These are phyloP conservation scores for Cephalotrichum gorgonifer DNA, from an alignment of 2,329 filamentous ascomycete genomes.

Conservation along the genomic window DNA sequence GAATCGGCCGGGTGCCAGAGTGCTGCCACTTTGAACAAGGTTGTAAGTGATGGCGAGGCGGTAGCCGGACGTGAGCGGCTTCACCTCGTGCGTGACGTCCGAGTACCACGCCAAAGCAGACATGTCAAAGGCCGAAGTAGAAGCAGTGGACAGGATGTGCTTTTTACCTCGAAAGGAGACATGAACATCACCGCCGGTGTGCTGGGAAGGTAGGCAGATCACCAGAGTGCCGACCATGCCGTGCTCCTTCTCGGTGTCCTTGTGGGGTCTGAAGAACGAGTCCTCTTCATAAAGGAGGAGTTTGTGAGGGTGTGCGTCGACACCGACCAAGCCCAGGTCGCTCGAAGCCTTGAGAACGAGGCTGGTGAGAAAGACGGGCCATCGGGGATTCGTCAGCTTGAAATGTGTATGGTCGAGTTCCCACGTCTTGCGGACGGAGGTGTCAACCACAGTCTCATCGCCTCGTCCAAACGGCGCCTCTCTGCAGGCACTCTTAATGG, in stretches of 20 bases:
- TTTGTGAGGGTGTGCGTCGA: conserved; percentile 30
- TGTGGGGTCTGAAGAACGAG: conserved; percentile 35
- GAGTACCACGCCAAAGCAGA: conserved; percentile 31
- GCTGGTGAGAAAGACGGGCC: conserved; percentile 15
- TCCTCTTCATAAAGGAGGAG: conserved; percentile 39
- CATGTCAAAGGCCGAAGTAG: conserved; percentile 8
- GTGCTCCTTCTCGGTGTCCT: conserved; percentile 33
- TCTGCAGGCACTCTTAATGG: neutral
- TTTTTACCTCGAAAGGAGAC: conserved; percentile 24
- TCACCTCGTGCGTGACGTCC: conserved; percentile 40
- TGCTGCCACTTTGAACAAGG: conserved; percentile 19
- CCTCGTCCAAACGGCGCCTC: conserved; percentile 27
- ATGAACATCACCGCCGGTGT: conserved; percentile 34
- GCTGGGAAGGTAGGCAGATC: conserved; percentile 34
- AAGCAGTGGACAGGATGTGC: conserved; percentile 17
- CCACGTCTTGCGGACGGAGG: conserved; percentile 28
- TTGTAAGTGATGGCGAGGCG: conserved; percentile 44
- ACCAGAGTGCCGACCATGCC: conserved; percentile 41
- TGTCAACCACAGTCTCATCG: conserved; percentile 27
- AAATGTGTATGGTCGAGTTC: conserved; percentile 29
- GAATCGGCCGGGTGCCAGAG: conserved; percentile 15
- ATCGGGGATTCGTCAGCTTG: conserved; percentile 21
- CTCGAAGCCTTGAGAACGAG: conserved; percentile 8
- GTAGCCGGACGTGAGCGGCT: conserved; percentile 33
- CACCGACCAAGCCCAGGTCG: conserved; percentile 20